Base-by-base conservation (phyloP, 257 asterid species). In the Jacaranda mimosifolia region DNA sequence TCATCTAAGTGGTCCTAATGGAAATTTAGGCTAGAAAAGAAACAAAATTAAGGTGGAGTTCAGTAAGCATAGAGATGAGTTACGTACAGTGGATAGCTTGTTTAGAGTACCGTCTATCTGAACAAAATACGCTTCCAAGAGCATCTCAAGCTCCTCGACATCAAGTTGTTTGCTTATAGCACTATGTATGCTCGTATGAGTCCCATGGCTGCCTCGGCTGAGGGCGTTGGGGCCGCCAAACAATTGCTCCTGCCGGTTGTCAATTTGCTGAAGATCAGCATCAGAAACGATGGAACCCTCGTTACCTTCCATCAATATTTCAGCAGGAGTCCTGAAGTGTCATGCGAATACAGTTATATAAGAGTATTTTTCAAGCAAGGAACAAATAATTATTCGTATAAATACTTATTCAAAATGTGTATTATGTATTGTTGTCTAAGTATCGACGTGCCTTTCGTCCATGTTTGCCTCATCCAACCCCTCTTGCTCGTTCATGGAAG, bases 121-220 rank as follows among this genome's bases (percentile, higher is more conserved):
- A 78, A 94, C 98, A 17, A 94, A 94, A 80, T 94, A 94, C 4
- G 99, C 99, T 86, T 94, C 99, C 84, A 94, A 78, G 53, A 94
- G 96, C 99, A 94, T 94, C 78, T 94, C 99, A 18, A 94, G 98
- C 86, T 94, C 99, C 83, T 94, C 97, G 40, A 94, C 99, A 53
- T 94, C 97, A 67, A 91, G 91, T 52, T 89, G 94, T 83, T 94
- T 92, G 86, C 92, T 85, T 71, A 90, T 75, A 76, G 92, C 84
- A 79, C 98, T 94, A 38, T 75, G 90, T 0, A 87, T 76, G 73
- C 91, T 89, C 49, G 96, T 82, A 74, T 72, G 94, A 53, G 96
- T 89, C 58, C 97, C 97, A 77, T 81, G 97, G 83, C 97, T 94
- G 85, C 79, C 85, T 82, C 92, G 87, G 79, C 98, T 88, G 59